Evolutionary conservation across 805 yeast genomes (phyloP).

Genomic region (Candida quercuum): DNA sequence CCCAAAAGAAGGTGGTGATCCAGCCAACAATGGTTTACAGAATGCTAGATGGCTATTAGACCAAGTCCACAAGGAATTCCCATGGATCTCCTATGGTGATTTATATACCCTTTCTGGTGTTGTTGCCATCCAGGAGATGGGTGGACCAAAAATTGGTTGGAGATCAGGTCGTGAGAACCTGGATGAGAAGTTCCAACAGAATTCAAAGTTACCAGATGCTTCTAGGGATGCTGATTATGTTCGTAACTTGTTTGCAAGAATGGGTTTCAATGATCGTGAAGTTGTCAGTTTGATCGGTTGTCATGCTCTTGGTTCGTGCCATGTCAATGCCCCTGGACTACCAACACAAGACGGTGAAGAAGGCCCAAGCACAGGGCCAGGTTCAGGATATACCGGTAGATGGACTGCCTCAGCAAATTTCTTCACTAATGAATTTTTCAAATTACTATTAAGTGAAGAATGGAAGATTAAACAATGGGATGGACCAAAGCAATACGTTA

Average conservation of each 20-base stretch:
- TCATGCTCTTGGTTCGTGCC: slow-evolving; percentile 75
- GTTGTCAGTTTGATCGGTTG: slow-evolving; percentile 73
- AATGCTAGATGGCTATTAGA: slow-evolving; percentile 48
- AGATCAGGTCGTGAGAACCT: slow-evolving; percentile 74
- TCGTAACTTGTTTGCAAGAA: slow-evolving; percentile 53
- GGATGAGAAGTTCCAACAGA: slow-evolving; percentile 45
- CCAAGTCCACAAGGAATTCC: slow-evolving; percentile 50
- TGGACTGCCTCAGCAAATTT: slow-evolving; percentile 81
- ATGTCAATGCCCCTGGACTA: slow-evolving; percentile 34
- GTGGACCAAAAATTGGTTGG: slow-evolving; percentile 79
- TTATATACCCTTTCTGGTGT: slow-evolving; percentile 78
- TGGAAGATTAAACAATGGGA: slow-evolving; percentile 54
- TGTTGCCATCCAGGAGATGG: slow-evolving; percentile 69
- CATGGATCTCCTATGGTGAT: slow-evolving; percentile 77
- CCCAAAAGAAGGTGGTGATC: slow-evolving; percentile 48
- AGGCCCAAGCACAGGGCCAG: slow-evolving; percentile 24
- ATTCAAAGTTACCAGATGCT: slow-evolving; percentile 75
- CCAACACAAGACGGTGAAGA: slow-evolving; percentile 14
- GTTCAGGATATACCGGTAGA: slow-evolving; percentile 82
- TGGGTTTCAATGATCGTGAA: slow-evolving; percentile 68
- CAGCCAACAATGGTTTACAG: slow-evolving; percentile 46
- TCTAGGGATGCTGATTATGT: slow-evolving; percentile 60
- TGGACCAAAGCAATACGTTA: slow-evolving; percentile 58
- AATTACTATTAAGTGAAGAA: slow-evolving; percentile 46
- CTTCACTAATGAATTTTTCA: slow-evolving; percentile 72